Percentiles rank a stretch among this genome's conserved stretches.
These are phyloP conservation scores for Hypocreales sp. DNA, from an alignment of 2,329 filamentous ascomycete genomes.

Conservation along the genomic window DNA sequence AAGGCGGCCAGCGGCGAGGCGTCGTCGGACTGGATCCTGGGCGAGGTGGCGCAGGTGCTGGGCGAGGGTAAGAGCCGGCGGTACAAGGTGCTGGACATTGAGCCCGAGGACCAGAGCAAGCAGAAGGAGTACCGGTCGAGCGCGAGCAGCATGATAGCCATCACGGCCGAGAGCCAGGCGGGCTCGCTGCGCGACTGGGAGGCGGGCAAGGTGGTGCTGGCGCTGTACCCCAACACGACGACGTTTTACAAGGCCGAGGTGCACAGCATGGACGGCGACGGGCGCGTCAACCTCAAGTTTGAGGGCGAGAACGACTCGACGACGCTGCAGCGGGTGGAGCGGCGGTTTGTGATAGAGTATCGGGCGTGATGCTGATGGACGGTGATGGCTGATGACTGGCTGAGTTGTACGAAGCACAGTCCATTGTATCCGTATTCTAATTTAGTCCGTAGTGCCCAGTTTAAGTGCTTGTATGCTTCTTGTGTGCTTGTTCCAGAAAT, in stretches of 20 bases:
- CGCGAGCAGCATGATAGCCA: slow-evolving; percentile 62
- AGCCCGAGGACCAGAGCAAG: slow-evolving; percentile 54
- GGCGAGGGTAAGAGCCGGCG: slow-evolving; percentile 64
- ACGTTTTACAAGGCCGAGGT: slow-evolving; percentile 79
- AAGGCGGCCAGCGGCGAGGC: slow-evolving; percentile 33
- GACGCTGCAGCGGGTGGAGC: slow-evolving; percentile 60
- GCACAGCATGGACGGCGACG: slow-evolving; percentile 45
- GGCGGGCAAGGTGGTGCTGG: slow-evolving; percentile 56
- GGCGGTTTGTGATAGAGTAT: slow-evolving; percentile 64
- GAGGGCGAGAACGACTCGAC: slow-evolving; percentile 64
- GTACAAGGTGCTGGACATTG: slow-evolving; percentile 68
- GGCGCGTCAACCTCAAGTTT: slow-evolving; percentile 53
- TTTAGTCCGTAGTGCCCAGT: no score
- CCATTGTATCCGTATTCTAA: no score
- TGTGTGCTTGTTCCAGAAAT: no score
- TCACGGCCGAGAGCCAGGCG: slow-evolving; percentile 38
- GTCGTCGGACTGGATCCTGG: slow-evolving; percentile 53
- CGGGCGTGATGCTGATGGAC: slow-evolving; percentile 24
- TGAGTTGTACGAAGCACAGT: no score
- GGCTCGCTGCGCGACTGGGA: slow-evolving; percentile 43
- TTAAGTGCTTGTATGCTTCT: no score
- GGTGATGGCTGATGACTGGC: no score
- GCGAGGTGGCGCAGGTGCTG: slow-evolving; percentile 59
- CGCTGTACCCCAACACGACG: slow-evolving; percentile 69
- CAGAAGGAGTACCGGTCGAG: slow-evolving; percentile 55